These are phyloP conservation scores for Eutypella sp. DNA, from an alignment of 2,329 filamentous ascomycete genomes.

Conservation along the genomic window DNA sequence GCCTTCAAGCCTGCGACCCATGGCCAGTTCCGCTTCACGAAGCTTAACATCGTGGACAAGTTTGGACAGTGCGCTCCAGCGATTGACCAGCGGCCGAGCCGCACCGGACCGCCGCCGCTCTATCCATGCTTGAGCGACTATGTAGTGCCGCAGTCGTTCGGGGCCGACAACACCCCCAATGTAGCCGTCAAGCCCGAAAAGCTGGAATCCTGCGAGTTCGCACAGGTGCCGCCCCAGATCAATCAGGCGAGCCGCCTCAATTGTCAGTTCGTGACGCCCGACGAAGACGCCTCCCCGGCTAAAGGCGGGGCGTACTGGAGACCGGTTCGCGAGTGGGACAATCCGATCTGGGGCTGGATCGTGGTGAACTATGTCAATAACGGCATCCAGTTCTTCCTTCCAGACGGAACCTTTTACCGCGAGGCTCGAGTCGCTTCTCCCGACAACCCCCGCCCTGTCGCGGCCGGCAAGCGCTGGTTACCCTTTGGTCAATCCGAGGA, in stretches of 20 bases:
- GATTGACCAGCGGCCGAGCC: constrained; percentile 23
- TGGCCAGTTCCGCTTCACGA: constrained; percentile 40
- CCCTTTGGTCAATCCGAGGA: constrained; percentile 23
- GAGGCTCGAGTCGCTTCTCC: constrained; percentile 34
- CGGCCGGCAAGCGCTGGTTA: no score
- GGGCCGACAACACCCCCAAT: constrained; percentile 17
- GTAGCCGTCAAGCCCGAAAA: constrained; percentile 14
- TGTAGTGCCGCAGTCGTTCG: constrained; percentile 23
- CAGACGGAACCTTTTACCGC: constrained; percentile 36
- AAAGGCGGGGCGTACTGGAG: constrained; percentile 11
- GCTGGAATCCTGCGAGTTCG: constrained; percentile 25
- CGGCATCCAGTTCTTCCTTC: constrained; percentile 37
- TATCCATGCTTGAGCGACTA: constrained; percentile 32
- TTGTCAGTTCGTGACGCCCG: constrained; percentile 24
- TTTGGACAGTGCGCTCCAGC: constrained; percentile 38
- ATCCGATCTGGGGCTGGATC: constrained; percentile 38
- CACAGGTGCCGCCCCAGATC: constrained; percentile 37
- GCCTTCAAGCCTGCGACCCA: constrained; percentile 43
- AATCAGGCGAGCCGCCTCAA: constrained; percentile 36
- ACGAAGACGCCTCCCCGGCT: neutral
- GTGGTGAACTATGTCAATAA: constrained; percentile 36
- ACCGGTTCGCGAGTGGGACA: constrained; percentile 30
- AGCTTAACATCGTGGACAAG: constrained; percentile 45
- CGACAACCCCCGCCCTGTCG: constrained; percentile 17
- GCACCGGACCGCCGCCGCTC: constrained; percentile 12